Conservation (phyloP, 1,139 yeast species). For the Protomyces inundatus region DNA sequence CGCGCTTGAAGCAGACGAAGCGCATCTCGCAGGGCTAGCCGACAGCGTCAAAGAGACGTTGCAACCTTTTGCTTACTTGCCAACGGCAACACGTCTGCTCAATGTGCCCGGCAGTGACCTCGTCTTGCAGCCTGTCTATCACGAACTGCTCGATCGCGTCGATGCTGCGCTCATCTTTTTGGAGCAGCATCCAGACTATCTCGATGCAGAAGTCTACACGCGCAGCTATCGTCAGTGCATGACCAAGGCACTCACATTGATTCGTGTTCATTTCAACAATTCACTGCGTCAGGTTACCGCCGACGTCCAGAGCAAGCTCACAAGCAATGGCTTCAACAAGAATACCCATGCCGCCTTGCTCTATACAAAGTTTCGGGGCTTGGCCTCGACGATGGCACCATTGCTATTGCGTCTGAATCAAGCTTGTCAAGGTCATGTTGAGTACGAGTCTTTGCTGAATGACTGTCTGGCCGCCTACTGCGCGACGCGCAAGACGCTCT, state of each 20-base stretch:
- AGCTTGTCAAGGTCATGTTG: conserved; percentile 49
- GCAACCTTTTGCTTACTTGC: conserved; percentile 62
- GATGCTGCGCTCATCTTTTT: conserved; percentile 56
- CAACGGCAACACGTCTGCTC: conserved; percentile 60
- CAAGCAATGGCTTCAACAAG: conserved; percentile 36
- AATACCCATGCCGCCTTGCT: conserved; percentile 51
- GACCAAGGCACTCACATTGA: conserved; percentile 72
- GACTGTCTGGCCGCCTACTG: conserved; percentile 66
- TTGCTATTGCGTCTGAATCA: conserved; percentile 50
- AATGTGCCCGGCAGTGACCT: conserved; percentile 66
- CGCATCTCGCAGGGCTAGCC: conserved; percentile 45
- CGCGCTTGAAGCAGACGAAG: conserved; percentile 50
- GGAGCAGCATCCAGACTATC: conserved; percentile 47
- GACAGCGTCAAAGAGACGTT: conserved; percentile 52
- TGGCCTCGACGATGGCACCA: conserved; percentile 44
- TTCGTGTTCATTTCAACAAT: conserved; percentile 59
- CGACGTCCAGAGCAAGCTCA: conserved; percentile 42
- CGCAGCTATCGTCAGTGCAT: conserved; percentile 77
- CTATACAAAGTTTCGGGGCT: conserved; percentile 57
- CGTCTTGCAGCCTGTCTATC: conserved; percentile 55
- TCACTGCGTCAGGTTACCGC: conserved; percentile 49
- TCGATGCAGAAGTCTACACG: conserved; percentile 64
- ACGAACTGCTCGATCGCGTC: conserved; percentile 50
- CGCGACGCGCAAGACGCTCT: conserved; percentile 48
- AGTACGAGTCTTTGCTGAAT: conserved; percentile 59